Evolutionary conservation across 2,329 filamentous ascomycete species (phyloP).

Genomic region (Colletotrichum gloeosporioides): DNA sequence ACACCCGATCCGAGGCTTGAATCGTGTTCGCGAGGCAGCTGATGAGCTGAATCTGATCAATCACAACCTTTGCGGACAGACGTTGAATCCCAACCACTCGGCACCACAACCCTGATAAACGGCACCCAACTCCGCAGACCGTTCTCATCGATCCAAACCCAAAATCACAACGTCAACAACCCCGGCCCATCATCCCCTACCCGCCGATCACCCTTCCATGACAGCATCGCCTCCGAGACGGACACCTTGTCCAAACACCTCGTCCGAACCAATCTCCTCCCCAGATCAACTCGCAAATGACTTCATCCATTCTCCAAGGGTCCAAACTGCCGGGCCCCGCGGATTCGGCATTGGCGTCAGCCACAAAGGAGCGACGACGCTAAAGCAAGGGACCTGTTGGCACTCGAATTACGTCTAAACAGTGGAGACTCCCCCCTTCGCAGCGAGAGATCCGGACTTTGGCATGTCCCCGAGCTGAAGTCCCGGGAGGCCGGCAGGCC

Average conservation of each 20-base stretch:
- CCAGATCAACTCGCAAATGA: not conserved
- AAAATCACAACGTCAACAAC: not conserved
- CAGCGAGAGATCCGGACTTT: constrained; percentile 2
- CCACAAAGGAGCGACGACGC: not conserved
- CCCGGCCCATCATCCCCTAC: not conserved
- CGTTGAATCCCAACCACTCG: not conserved
- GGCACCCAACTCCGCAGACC: not conserved
- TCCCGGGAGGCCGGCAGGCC: not conserved
- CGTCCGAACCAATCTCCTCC: not conserved
- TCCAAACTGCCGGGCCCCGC: not conserved
- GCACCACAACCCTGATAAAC: not conserved
- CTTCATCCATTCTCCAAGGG: not conserved
- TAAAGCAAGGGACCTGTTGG: not conserved
- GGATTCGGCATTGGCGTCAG: not conserved
- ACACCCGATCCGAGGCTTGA: not conserved
- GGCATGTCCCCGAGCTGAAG: constrained; percentile 6
- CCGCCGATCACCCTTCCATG: not conserved
- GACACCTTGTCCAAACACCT: not conserved
- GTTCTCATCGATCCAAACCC: not conserved
- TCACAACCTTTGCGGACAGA: not conserved
- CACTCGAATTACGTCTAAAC: not conserved
- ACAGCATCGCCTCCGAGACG: not conserved
- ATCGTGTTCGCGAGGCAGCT: not conserved
- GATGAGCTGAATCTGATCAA: not conserved
- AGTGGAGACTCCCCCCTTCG: not conserved